phyloP scores from a whole-genome alignment of 129 eudicot species.

The Ambrosia trifida region DNA sequence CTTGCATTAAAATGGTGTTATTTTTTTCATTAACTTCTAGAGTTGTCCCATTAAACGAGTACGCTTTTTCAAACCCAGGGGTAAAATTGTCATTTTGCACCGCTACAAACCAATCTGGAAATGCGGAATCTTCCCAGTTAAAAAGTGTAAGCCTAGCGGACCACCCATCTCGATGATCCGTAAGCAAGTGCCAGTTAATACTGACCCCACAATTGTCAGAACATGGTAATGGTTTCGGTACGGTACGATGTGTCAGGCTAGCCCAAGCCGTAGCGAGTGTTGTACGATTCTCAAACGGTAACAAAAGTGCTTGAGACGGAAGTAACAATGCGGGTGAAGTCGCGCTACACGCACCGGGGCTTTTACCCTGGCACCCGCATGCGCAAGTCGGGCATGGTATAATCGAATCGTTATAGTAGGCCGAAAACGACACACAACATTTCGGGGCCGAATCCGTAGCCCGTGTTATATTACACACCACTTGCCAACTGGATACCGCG shows the following conservation, averaged over 20 bases:
- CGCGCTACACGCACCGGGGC: too few relatives aligned
- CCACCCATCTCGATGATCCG: conserved; percentile 64
- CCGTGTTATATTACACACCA: conserved; percentile 83
- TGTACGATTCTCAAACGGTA: conserved; percentile 78
- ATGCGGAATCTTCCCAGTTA: conserved; percentile 70
- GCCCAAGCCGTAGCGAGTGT: conserved; percentile 77
- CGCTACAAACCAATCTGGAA: conserved; percentile 80
- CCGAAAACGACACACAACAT: conserved; percentile 75
- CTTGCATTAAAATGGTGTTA: conserved; percentile 87
- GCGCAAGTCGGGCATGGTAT: conserved; percentile 91
- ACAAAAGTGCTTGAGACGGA: conserved; percentile 71
- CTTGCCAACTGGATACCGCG: conserved; percentile 83
- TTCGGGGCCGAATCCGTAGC: conserved; percentile 59
- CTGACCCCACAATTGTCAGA: too few relatives aligned
- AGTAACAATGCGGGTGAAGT: conserved; percentile 53
- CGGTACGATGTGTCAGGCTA: conserved; percentile 1
- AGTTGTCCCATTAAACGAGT: conserved; percentile 68
- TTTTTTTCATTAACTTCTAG: conserved; percentile 26
- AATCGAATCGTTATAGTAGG: conserved; percentile 79
- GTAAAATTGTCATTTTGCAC: conserved; percentile 58
- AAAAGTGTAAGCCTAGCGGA: conserved; percentile 86
- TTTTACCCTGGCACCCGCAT: conserved; percentile 69
- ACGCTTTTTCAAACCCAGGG: conserved; percentile 30
- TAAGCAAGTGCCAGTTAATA: too few relatives aligned
- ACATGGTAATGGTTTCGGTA: conserved; percentile 50